Conservation (phyloP, 495 filamentous ascomycete genomes). For the Hyaloscypha hepaticicola region DNA sequence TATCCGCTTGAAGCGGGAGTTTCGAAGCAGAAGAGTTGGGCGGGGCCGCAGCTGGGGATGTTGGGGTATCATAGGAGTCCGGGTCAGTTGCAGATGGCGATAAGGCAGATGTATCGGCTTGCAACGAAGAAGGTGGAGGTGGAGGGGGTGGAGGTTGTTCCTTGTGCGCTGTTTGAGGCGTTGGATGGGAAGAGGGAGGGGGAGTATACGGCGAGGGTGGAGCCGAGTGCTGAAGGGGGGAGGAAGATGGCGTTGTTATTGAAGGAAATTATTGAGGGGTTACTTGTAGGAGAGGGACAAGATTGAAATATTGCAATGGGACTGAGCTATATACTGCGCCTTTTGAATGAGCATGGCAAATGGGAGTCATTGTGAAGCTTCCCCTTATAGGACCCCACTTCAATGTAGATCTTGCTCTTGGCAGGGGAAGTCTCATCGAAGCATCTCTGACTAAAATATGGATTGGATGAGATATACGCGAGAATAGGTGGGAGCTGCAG, state of each 20-base stretch:
- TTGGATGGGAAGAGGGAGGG: constrained; percentile 18
- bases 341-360: too few relatives aligned
- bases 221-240: constrained; percentile 20
- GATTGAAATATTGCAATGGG: constrained; percentile 31
- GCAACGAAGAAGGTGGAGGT: constrained; percentile 20
- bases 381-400: too few relatives aligned
- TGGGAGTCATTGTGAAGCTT: too few relatives aligned
- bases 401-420: too few relatives aligned
- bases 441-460: too few relatives aligned
- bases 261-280: constrained; percentile 10
- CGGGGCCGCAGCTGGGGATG: constrained; percentile 9
- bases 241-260: constrained; percentile 18
- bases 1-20: constrained; percentile 16
- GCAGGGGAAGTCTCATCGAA: too few relatives aligned
- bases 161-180: constrained; percentile 22
- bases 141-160: constrained; percentile 12
- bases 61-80: constrained; percentile 18
- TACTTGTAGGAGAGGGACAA: constrained; percentile 10
- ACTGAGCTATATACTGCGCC: too few relatives aligned
- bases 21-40: constrained; percentile 15
- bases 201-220: constrained; percentile 17
- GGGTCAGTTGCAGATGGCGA: constrained; percentile 15
- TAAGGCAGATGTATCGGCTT: constrained; percentile 16
- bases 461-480: too few relatives aligned
- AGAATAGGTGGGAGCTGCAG: too few relatives aligned